Conservation (phyloP, 2,329 filamentous ascomycete species). For the Sporothrix mexicana region DNA sequence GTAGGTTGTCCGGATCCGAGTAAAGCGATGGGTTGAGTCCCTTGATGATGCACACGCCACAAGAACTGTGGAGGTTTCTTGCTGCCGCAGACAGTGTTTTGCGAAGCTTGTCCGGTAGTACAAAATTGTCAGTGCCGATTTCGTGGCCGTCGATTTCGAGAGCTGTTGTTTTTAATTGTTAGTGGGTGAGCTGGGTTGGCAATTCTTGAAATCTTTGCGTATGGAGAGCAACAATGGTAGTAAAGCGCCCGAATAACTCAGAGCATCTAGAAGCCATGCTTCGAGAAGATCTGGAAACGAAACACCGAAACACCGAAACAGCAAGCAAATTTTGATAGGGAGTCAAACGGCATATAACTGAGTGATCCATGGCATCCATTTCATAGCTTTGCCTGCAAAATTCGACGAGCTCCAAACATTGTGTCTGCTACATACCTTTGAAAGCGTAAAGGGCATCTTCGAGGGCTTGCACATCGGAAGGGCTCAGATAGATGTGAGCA, state of each 20-base stretch:
- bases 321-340: too few relatives aligned
- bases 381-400: too few relatives aligned
- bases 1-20: constrained; percentile 59
- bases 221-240: neutral
- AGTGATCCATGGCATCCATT: too few relatives aligned
- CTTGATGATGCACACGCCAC: constrained; percentile 60
- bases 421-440: constrained; percentile 38
- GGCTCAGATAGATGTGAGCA: constrained; percentile 35
- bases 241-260: too few relatives aligned
- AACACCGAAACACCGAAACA: too few relatives aligned
- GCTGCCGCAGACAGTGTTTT: constrained; percentile 41
- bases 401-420: too few relatives aligned
- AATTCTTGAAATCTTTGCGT: neutral
- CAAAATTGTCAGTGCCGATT: constrained; percentile 49
- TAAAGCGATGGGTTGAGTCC: constrained; percentile 57
- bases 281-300: too few relatives aligned
- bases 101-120: constrained; percentile 47
- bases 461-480: constrained; percentile 37
- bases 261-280: too few relatives aligned
- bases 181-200: neutral
- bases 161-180: constrained; percentile 18
- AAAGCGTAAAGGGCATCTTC: constrained; percentile 42
- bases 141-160: constrained; percentile 47
- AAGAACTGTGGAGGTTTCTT: constrained; percentile 46
- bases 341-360: too few relatives aligned